phyloP scores from a whole-genome alignment of 352 stramenopile species.

The Globisporangium uncinulatum region DNA sequence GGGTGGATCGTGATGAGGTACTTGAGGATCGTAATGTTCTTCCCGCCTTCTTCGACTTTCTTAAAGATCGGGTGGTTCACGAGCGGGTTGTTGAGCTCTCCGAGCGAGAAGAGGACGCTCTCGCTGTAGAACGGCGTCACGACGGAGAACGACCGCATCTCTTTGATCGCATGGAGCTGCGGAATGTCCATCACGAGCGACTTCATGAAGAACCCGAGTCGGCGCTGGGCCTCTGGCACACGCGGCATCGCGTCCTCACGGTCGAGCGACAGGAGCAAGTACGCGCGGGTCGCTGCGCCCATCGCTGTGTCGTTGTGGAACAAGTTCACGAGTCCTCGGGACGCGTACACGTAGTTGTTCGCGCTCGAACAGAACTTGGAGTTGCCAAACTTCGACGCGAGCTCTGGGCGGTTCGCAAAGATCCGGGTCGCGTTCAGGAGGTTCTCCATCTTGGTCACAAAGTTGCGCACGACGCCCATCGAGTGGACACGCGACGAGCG shows the following conservation, averaged over 20 bases:
- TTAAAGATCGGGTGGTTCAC: conserved; percentile 69
- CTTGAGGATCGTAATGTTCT: conserved; percentile 80
- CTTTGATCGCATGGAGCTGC: conserved; percentile 60
- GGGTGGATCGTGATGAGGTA: conserved; percentile 75
- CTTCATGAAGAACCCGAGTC: conserved; percentile 79
- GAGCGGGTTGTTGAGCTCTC: conserved; percentile 60
- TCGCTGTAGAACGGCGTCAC: conserved; percentile 79
- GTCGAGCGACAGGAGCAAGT: conserved; percentile 64
- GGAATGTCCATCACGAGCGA: conserved; percentile 77
- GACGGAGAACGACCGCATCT: conserved; percentile 81
- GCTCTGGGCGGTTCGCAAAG: conserved; percentile 45
- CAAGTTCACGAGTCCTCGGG: conserved; percentile 69
- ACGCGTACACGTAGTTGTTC: conserved; percentile 75
- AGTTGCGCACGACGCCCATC: conserved; percentile 70
- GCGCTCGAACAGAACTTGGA: conserved; percentile 70
- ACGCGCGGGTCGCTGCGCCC: conserved; percentile 66
- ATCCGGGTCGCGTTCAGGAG: conserved; percentile 53
- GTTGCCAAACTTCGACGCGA: conserved; percentile 59
- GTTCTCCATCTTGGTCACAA: conserved; percentile 70
- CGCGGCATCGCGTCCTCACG: conserved; percentile 67
- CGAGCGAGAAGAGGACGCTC: conserved; percentile 56
- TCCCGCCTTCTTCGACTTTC: conserved; percentile 67
- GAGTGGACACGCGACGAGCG: conserved; percentile 55
- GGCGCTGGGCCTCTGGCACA: conserved; percentile 60
- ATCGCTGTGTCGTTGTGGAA: conserved; percentile 75